Evolutionary conservation across 345 rosid species (phyloP), one percentile per base, ranked within the genome.

Genomic region (Brassica cretica): DNA sequence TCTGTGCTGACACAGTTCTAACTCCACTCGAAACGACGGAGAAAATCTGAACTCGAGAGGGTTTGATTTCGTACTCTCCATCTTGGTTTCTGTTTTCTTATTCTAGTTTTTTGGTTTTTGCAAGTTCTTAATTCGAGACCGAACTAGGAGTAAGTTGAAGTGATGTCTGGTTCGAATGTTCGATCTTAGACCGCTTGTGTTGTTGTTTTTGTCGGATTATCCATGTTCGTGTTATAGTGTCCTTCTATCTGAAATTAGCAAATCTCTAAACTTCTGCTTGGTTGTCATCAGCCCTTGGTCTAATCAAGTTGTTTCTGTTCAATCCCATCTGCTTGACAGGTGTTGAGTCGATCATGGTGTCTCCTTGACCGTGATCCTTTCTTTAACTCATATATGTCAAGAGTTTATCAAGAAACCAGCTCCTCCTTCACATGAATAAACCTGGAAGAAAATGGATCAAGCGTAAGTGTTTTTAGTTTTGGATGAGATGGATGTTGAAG

Each of bases 401-500:
- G 35, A 32, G 35, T 32, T 32, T 32, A 30, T 30, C 32, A 30
- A 30, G 32, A 30, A 30, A 30, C 32, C 32, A 30, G 32, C 32
- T 30, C 32, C 32, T 30, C 27, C 75, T 62, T 70, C 64, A 68
- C 63, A 32, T 70, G 80, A 30, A 44, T 56, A 46, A 19, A 56
- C 2, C 16, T 62, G 6, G 15, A 46, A 32, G 44, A 58, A 35
- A 19, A 12, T 41, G 64, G 70, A 35, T 27, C 30, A 59, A 33
- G 8, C 14, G 19, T 71, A 68, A 59, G 74, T 29, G 27, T 25
- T 53, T 37, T 14, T 24, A 58, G 15, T 37, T 60, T 16, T 71
- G 55, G 70, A 49, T 59, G 77, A 68, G 25, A 81, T 76, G 72
- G 80, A 62, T 72, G 55, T 12, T 75, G 73, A 76, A 41, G 70